Conservation (phyloP, 2,329 filamentous ascomycete species). For the Paecilomyces formosus region DNA sequence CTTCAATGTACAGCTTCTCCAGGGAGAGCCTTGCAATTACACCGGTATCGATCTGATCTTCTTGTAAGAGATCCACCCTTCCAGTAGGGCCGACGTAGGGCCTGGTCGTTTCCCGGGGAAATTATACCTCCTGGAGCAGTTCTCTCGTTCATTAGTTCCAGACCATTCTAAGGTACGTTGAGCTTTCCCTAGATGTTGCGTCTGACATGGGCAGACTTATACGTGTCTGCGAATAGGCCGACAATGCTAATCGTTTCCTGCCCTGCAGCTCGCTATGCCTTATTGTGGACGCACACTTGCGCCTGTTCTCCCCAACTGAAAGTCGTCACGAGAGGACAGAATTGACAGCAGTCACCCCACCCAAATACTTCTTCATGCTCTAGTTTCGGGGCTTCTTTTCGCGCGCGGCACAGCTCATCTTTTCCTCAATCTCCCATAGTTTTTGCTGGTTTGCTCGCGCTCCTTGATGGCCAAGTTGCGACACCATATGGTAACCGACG, state of each 20-base stretch:
- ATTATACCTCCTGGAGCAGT: background rate
- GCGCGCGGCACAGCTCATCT: background rate
- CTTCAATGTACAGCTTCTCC: background rate
- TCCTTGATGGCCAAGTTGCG: background rate
- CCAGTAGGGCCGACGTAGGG: background rate
- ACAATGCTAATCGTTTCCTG: background rate
- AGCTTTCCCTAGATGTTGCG: background rate
- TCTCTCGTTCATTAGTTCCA: background rate
- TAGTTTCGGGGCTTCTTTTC: background rate
- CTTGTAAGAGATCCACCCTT: background rate
- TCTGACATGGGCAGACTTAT: background rate
- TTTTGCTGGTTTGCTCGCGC: background rate
- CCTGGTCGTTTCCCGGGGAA: background rate
- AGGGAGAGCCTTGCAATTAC: background rate
- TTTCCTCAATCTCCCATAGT: background rate
- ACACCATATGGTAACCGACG: conserved; percentile 1
- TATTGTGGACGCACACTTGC: background rate
- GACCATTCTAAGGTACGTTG: background rate
- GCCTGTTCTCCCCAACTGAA: background rate
- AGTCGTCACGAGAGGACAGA: background rate
- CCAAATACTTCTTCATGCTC: background rate
- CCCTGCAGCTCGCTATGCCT: background rate
- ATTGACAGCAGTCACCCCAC: background rate
- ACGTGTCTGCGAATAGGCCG: background rate
- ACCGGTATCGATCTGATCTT: background rate